These are phyloP conservation scores for Dactylis glomerata DNA, from an alignment of 176 grass and related monocot genomes.

Conservation along the genomic window DNA sequence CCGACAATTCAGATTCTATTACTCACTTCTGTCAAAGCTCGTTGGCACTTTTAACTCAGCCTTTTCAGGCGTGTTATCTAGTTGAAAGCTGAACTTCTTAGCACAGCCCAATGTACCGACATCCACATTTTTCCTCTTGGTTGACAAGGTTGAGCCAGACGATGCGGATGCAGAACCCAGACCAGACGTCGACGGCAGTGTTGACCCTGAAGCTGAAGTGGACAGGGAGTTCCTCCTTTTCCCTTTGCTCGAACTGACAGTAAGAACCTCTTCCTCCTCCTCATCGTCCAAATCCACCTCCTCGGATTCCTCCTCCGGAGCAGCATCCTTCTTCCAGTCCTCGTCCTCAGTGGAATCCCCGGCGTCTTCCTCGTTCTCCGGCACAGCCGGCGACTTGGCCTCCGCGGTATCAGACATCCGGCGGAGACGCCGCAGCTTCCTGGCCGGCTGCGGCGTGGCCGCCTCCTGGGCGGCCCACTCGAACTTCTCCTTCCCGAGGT, in stretches of 20 bases:
- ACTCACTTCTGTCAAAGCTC: constrained; percentile 41
- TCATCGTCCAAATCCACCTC: constrained; percentile 71
- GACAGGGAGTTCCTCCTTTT: constrained; percentile 24
- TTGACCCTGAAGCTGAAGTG: neutral
- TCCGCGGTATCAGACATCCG: constrained; percentile 45
- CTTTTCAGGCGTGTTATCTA: constrained; percentile 10
- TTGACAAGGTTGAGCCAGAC: constrained; percentile 7
- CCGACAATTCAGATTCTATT: constrained; percentile 3
- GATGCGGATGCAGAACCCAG: constrained; percentile 10
- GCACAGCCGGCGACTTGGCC: constrained; percentile 14
- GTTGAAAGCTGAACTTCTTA: constrained; percentile 76
- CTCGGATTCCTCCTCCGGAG: constrained; percentile 47
- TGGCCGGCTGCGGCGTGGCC: constrained; percentile 14
- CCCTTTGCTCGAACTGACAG: constrained; percentile 29
- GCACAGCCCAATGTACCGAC: constrained; percentile 55
- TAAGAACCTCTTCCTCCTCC: constrained; percentile 52
- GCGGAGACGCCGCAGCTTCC: constrained; percentile 75
- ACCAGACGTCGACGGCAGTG: neutral
- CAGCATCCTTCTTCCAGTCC: constrained; percentile 60
- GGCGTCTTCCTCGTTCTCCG: constrained; percentile 16
- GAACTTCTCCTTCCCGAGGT: constrained; percentile 67
- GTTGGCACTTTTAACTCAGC: constrained; percentile 4
- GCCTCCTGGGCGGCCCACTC: constrained; percentile 51
- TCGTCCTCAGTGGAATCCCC: constrained; percentile 70
- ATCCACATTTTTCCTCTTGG: constrained; percentile 76